phyloP scores from a whole-genome alignment of 2,329 filamentous ascomycete species.

The Cladosporium sp. region DNA sequence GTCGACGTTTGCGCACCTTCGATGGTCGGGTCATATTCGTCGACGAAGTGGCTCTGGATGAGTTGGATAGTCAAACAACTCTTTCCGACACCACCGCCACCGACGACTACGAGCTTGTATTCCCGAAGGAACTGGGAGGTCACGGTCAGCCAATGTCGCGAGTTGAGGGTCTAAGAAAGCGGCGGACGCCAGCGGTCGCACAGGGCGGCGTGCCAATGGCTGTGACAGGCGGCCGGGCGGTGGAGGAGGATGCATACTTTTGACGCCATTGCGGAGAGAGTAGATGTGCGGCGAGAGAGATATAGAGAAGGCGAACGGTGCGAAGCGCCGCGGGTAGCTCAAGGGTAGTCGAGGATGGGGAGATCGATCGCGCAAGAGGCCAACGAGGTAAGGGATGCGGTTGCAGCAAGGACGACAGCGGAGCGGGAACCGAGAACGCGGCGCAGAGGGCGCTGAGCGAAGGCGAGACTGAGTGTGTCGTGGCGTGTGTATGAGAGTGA shows the following conservation, averaged over 20 bases:
- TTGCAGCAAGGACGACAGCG: constrained; percentile 1
- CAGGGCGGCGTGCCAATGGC: constrained; percentile 12
- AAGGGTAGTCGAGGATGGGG: not conserved
- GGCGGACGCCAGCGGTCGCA: constrained; percentile 15
- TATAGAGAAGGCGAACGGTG: constrained; percentile 1
- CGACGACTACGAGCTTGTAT: constrained; percentile 77
- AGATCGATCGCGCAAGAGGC: not conserved
- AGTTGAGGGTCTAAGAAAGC: constrained; percentile 4
- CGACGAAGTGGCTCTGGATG: constrained; percentile 85
- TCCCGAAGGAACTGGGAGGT: constrained; percentile 46
- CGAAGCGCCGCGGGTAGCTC: constrained; percentile 2
- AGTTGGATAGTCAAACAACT: constrained; percentile 96
- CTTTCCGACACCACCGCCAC: constrained; percentile 97
- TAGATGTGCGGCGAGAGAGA: constrained; percentile 4
- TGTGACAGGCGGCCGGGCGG: constrained; percentile 11
- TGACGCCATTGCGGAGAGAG: constrained; percentile 28
- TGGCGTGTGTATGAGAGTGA: not conserved
- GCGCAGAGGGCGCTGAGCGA: not conserved
- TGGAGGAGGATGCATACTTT: constrained; percentile 24
- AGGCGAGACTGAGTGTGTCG: not conserved
- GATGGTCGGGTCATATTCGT: constrained; percentile 99
- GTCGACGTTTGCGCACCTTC: constrained; percentile 64
- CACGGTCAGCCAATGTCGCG: constrained; percentile 15
- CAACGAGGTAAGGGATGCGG: constrained; percentile 9
- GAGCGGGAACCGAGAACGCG: not conserved